Conservation (phyloP, 768 basidiomycete species). For the Rhizopogon vulgaris region DNA sequence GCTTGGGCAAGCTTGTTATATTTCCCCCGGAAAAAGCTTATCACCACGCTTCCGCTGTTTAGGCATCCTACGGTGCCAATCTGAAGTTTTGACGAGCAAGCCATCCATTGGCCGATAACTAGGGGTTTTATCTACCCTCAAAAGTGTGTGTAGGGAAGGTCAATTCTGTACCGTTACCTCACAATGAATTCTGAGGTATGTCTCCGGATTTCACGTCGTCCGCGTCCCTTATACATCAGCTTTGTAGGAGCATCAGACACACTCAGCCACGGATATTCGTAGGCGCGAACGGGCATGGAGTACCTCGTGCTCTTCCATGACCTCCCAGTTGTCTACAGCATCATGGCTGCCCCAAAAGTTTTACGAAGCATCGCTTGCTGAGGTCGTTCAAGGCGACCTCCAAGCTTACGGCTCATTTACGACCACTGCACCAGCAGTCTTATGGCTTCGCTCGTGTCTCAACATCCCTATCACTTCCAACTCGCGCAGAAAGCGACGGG, state of each 20-base stretch:
- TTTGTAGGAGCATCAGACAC: not conserved
- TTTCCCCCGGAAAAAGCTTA: not conserved
- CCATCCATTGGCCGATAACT: not conserved
- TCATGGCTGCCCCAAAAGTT: constrained; percentile 18
- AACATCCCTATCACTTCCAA: constrained; percentile 12
- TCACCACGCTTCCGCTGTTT: not conserved
- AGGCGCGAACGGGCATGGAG: constrained; percentile 10
- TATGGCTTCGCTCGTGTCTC: constrained; percentile 21
- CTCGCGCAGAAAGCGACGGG: constrained; percentile 1
- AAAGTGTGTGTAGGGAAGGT: not conserved
- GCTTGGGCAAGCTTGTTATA: not conserved
- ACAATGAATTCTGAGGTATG: not conserved
- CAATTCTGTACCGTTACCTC: not conserved
- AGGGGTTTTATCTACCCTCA: not conserved
- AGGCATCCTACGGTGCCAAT: not conserved
- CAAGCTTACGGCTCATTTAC: constrained; percentile 34
- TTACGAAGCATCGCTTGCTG: constrained; percentile 15
- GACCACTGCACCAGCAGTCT: constrained; percentile 28
- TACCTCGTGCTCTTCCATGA: constrained; percentile 14
- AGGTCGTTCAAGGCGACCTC: constrained; percentile 17
- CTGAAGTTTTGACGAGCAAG: no score
- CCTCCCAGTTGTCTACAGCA: constrained; percentile 19
- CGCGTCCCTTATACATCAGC: not conserved
- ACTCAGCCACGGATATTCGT: not conserved
- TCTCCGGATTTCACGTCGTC: no score